Conservation (phyloP, 768 basidiomycete genomes). For the Porpolomopsis calyptriformis region DNA sequence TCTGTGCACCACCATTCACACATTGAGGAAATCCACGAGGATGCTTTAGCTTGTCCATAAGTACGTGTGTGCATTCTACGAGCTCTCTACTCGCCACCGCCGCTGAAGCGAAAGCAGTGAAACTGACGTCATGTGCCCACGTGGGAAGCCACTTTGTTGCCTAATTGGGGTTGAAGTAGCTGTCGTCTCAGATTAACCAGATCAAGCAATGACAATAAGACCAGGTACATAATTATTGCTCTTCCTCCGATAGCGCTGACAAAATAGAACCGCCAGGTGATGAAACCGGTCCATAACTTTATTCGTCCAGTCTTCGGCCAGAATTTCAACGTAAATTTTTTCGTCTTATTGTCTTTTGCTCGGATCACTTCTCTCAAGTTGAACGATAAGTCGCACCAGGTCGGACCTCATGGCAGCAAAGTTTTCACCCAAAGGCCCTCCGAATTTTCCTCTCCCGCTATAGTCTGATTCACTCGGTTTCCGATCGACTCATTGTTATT, state of each 20-base stretch:
- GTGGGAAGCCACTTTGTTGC: slow-evolving; percentile 7
- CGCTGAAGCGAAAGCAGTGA: too few relatives aligned
- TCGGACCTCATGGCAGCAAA: slow-evolving; percentile 1
- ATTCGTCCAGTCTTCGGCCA: neutral
- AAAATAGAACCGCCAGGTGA: neutral
- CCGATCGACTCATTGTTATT: too few relatives aligned
- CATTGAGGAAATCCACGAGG: too few relatives aligned
- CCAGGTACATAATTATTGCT: slow-evolving; percentile 23
- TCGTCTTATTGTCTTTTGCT: slow-evolving; percentile 5
- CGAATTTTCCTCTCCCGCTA: neutral
- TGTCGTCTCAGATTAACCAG: slow-evolving; percentile 5
- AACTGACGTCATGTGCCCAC: too few relatives aligned
- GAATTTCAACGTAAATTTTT: neutral
- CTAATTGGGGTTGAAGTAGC: slow-evolving; percentile 12
- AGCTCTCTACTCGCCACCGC: too few relatives aligned
- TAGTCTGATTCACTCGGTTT: neutral
- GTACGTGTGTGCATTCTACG: too few relatives aligned
- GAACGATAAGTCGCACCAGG: neutral
- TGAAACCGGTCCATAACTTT: neutral
- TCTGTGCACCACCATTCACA: too few relatives aligned
- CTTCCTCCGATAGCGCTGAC: neutral
- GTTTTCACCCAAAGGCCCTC: neutral
- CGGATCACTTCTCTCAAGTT: neutral
- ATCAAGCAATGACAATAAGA: slow-evolving; percentile 27
- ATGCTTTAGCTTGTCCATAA: too few relatives aligned